A percentile compares a stretch with the other conserved stretches of the same genome.
Conservation (phyloP, 345 rosid genomes). For the Laguncularia racemosa region DNA sequence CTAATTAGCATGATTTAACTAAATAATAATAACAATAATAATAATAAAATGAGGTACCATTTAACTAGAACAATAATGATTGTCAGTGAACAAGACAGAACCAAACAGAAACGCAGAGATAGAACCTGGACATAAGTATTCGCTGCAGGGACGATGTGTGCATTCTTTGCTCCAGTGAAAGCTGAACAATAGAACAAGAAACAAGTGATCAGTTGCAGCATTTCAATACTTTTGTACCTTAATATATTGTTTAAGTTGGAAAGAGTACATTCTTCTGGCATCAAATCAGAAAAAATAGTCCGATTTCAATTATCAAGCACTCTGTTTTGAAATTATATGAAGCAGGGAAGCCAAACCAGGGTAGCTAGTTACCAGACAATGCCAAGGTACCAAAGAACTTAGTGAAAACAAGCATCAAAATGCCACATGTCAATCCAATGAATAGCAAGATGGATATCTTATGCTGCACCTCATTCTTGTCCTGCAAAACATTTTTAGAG, state of each 20-base stretch:
- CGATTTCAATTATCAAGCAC: not conserved
- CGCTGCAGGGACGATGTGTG: constrained; percentile 70
- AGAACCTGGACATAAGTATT: constrained; percentile 83
- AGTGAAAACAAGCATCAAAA: constrained; percentile 60
- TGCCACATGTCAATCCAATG: constrained; percentile 64
- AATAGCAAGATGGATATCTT: constrained; percentile 80
- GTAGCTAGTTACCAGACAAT: constrained; percentile 47
- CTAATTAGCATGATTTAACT: too few relatives aligned
- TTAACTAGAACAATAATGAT: not conserved
- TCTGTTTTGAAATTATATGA: not conserved
- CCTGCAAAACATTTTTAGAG: constrained; percentile 32
- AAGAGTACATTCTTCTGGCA: too few relatives aligned
- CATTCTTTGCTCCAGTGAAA: constrained; percentile 66
- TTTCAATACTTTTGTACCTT: not conserved
- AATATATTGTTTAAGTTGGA: constrained; percentile 6
- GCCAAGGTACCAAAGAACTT: constrained; percentile 66
- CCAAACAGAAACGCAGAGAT: not conserved
- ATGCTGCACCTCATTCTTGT: constrained; percentile 73
- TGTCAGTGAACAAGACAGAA: not conserved
- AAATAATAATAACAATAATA: too few relatives aligned
- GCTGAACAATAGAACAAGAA: constrained; percentile 36
- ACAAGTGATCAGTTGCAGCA: not conserved
- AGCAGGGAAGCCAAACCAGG: not conserved
- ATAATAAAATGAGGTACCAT: too few relatives aligned
- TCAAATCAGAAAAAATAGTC: too few relatives aligned